Evolutionary conservation across 345 rosid genomes (phyloP).

Genomic region (Crucihimalaya himalaica): DNA sequence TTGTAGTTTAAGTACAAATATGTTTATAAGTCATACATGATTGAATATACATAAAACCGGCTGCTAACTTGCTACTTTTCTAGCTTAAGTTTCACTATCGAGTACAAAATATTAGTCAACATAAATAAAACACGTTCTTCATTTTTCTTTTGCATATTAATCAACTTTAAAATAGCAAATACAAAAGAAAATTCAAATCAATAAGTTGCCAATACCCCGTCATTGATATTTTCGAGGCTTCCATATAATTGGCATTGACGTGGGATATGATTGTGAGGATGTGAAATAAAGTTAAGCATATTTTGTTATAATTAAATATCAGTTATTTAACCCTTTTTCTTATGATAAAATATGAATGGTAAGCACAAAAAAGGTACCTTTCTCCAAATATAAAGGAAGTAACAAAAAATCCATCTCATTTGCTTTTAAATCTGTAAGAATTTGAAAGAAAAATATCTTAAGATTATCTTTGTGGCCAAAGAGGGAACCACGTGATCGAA

Average conservation of each 20-base stretch:
- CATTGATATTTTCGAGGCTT: neutral
- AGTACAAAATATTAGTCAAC: constrained; percentile 13
- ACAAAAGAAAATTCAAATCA: constrained; percentile 1
- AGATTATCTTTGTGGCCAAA: neutral
- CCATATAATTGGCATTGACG: neutral
- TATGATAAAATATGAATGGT: neutral
- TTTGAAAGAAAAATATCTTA: neutral
- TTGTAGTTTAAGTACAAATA: neutral
- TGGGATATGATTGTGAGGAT: constrained; percentile 1
- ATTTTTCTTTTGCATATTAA: constrained; percentile 1
- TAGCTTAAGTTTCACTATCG: neutral
- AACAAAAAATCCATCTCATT: neutral
- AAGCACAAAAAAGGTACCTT: neutral
- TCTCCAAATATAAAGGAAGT: constrained; percentile 6
- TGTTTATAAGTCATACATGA: neutral
- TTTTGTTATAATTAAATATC: neutral
- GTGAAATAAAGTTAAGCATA: neutral
- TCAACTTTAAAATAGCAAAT: constrained; percentile 2
- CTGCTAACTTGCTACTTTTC: neutral
- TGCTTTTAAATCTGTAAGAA: neutral
- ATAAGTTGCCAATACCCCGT: neutral
- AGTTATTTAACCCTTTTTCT: neutral
- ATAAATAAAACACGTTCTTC: constrained; percentile 13
- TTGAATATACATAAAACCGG: constrained; percentile 2
- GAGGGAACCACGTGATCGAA: constrained; percentile 15